Base-by-base conservation (phyloP, 108 stramenopile species). In the Cyclostephanos invisitatus region DNA sequence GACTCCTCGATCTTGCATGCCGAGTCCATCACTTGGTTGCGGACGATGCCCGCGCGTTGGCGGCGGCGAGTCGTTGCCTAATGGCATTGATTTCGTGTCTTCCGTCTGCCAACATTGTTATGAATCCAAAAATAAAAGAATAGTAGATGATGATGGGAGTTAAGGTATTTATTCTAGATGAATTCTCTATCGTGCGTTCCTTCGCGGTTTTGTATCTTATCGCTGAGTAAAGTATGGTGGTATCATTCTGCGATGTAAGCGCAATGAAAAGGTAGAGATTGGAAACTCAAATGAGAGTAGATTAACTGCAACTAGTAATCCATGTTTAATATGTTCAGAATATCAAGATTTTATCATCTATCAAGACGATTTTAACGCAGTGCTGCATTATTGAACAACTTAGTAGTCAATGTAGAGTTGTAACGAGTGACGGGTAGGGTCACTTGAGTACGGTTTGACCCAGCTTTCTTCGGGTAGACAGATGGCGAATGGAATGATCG, bases 41-140 rank as follows among this genome's bases (percentile, higher is more conserved):
- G 20, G 60, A 35, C 60, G 60, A 35, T 29, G 25, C 60, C 60
- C 25, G 32, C 36, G 60, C 60, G 36, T 61, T 38, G 1, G 60
- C 60, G 27, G 61, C 61, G 35, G 35, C 35, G 7, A 62, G 61
- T 28, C 35, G 35, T 5, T 21, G n/a, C 0, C 0, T 37, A 12
- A 1, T 10, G 10, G 61, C 35, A 3, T 62, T 35, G 28, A 62
- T 42, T 42, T 62, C 61, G 21, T 17, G 61, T 28, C 35, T 24
- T 29, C 61, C 61, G 32, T 62, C 35, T 28, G 35, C 2, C 61
- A 21, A 11, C 61, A 62, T 62, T 28, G 11, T 62, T 37, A 32
- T 32, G 32, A 32, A 32, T 32, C 32, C 32, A 32, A 32, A 32
- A 32, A 4, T 3, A 32, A 32, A 32, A 32, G 3, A 32, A 4